phyloP scores from a whole-genome alignment of 495 filamentous ascomycete genomes.

The Gamarada debralockiae region DNA sequence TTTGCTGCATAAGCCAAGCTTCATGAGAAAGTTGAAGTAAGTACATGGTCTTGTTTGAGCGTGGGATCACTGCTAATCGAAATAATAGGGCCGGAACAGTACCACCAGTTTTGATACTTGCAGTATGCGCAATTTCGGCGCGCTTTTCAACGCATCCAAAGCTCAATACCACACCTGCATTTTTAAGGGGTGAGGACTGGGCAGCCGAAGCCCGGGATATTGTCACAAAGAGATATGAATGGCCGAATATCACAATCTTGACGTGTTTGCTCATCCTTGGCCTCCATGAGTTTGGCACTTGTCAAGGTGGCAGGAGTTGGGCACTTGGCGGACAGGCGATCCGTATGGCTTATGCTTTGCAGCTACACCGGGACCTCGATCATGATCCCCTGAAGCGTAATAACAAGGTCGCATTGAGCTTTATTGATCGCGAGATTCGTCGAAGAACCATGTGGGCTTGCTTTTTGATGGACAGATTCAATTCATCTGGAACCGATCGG shows the following conservation, averaged over 20 bases:
- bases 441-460: constrained; percentile 97
- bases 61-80: background rate
- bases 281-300: constrained; percentile 94
- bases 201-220: constrained; percentile 81
- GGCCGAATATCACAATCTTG: constrained; percentile 92
- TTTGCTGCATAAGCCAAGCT: constrained; percentile 94
- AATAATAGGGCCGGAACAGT: constrained; percentile 43
- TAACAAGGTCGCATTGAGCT: constrained; percentile 68
- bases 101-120: constrained; percentile 84
- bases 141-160: constrained; percentile 95
- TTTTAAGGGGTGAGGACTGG: constrained; percentile 89
- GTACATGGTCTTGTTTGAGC: constrained; percentile 16
- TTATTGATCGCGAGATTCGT: constrained; percentile 89
- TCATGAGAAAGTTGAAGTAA: constrained; percentile 77
- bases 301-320: constrained; percentile 94
- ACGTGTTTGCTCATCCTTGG: constrained; percentile 85
- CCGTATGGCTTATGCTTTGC: constrained; percentile 93
- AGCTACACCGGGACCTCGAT: constrained; percentile 91
- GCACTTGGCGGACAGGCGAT: constrained; percentile 91
- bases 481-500: constrained; percentile 90
- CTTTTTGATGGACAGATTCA: constrained; percentile 96
- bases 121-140: constrained; percentile 89
- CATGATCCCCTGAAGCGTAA: constrained; percentile 71
- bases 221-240: constrained; percentile 79
- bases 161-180: constrained; percentile 76